Base-by-base conservation (phyloP, 345 rosid genomes). In the Eutrema heterophyllum region DNA sequence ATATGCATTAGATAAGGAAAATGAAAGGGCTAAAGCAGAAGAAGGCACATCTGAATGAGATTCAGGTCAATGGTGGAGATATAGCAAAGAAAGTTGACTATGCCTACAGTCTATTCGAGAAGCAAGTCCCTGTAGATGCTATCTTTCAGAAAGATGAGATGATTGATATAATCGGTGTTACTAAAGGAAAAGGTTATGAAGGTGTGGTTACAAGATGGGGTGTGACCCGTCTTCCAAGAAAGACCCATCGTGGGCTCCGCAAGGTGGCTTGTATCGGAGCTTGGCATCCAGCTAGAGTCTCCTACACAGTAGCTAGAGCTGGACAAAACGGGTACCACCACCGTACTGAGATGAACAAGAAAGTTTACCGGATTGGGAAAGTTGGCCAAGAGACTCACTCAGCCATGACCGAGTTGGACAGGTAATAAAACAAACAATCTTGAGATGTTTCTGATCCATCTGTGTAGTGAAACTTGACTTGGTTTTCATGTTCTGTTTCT, bases 261-360 rank as follows among this genome's bases (percentile, higher is more conserved):
- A 91, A 91, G 83, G 97, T 91, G 1, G 98, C 97, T 30, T 91
- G 98, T 83, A 91, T 94, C 27, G 97, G 98, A 41, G 95, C 98
- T 41, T 94, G 98, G 98, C 98, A 94, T 85, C 98, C 98, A 9
- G 97, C 97, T 54, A 89, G 98, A 84, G 96, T 91, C 33, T 94
- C 98, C 1, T 94, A 80, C 62, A 94, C 98, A 2, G 97, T 94
- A 59, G 98, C 97, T 38, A 89, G 98, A 78, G 98, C 97, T 30
- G 97, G 98, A 3, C 96, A 94, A 75, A 94, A 94, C 41, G 97
- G 97, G 2, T 93, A 91, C 63, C 97, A 91, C 61, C 97, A 91
- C 74, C 92, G 96, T 10, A 94, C 95, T 4, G 96, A 89, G 80
- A 75, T 89, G 95, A 91, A 94, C 81, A 94, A 94, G 89, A 94